A percentile compares a stretch with the other conserved stretches of the same genome.
Evolutionary conservation across 371 early-diverging fungal genomes (phyloP).

Genomic region (Lichtheimia ornata): DNA sequence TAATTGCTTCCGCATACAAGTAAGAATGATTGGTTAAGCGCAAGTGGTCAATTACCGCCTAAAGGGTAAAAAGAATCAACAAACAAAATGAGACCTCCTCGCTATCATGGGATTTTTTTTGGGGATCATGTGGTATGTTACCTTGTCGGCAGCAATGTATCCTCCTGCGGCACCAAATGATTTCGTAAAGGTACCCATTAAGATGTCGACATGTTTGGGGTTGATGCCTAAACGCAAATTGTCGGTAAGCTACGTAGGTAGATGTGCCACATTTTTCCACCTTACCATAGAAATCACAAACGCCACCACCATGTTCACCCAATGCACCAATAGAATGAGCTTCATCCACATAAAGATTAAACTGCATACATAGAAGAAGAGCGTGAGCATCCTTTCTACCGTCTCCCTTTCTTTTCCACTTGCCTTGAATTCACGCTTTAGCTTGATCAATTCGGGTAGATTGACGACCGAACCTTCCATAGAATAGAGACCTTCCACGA

Average conservation of each 20-base stretch:
- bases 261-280: not conserved
- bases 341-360: slow-evolving; percentile 97
- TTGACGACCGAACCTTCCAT: slow-evolving; percentile 98
- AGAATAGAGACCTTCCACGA: slow-evolving; percentile 99
- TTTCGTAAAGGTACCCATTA: slow-evolving; percentile 99
- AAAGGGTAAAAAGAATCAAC: not conserved
- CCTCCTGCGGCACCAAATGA: slow-evolving; percentile 98
- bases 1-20: slow-evolving; percentile 93
- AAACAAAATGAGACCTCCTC: not conserved
- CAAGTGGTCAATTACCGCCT: slow-evolving; percentile 83
- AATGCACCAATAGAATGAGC: slow-evolving; percentile 98
- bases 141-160: slow-evolving; percentile 84
- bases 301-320: slow-evolving; percentile 90
- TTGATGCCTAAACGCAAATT: slow-evolving; percentile 69
- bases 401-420: not conserved
- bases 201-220: slow-evolving; percentile 91
- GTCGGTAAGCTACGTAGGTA: not conserved
- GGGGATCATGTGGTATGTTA: not conserved
- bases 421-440: slow-evolving; percentile 96
- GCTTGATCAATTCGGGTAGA: slow-evolving; percentile 87
- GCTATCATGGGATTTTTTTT: not conserved
- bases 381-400: not conserved
- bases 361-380: slow-evolving; percentile 37
- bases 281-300: slow-evolving; percentile 87
- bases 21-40: slow-evolving; percentile 84